Conservation (phyloP, 2,329 filamentous ascomycete species). For the Cercospora janseana region DNA sequence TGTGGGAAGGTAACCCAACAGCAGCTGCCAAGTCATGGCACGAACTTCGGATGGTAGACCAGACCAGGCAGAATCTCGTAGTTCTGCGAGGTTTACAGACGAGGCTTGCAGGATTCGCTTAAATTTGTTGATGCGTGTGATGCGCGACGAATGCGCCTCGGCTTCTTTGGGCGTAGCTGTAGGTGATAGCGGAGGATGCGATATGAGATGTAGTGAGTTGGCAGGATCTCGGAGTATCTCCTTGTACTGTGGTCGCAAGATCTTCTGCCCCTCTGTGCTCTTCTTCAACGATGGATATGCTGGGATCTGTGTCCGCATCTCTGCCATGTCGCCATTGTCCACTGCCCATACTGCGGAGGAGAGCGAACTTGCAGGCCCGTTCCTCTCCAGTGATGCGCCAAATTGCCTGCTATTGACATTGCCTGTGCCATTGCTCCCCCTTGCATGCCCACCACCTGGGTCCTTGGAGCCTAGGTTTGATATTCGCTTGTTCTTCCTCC, state of each 20-base stretch:
- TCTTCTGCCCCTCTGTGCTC: conserved; percentile 74
- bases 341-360: conserved; percentile 54
- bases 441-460: conserved; percentile 38
- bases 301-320: conserved; percentile 72
- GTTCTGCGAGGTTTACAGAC: conserved; percentile 78
- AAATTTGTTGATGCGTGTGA: conserved; percentile 96
- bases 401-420: conserved; percentile 21
- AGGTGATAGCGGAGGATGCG: conserved; percentile 71
- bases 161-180: conserved; percentile 78
- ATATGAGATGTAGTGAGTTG: conserved; percentile 91
- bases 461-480: conserved; percentile 47
- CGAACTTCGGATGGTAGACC: conserved; percentile 92
- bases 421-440: conserved; percentile 14
- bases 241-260: conserved; percentile 93
- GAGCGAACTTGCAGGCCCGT: conserved; percentile 8
- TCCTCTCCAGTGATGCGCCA: conserved; percentile 20
- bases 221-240: conserved; percentile 84
- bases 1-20: conserved; percentile 94
- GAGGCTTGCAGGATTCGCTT: conserved; percentile 92
- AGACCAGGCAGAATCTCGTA: conserved; percentile 87
- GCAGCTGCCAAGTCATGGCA: conserved; percentile 97
- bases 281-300: conserved; percentile 87
- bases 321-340: conserved; percentile 90
- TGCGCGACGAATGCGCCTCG: conserved; percentile 81
- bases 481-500: conserved; percentile 62